phyloP scores from a whole-genome alignment of 2,329 filamentous ascomycete species.

The Botryotinia narcissicola region DNA sequence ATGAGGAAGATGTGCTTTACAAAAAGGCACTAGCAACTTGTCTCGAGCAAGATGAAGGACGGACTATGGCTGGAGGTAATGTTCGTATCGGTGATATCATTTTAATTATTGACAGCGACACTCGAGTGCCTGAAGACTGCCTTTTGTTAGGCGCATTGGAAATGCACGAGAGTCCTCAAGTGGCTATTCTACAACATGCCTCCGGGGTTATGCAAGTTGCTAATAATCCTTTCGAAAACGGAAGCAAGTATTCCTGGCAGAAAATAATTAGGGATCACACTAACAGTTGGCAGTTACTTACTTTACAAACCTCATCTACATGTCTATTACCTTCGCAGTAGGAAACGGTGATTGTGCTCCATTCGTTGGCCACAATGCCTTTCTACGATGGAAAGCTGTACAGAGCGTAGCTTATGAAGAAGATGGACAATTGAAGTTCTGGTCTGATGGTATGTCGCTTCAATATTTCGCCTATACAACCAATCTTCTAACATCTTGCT shows the following conservation, averaged over 20 bases:
- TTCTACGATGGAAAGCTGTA: constrained; percentile 66
- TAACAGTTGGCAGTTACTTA: constrained; percentile 55
- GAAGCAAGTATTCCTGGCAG: constrained; percentile 39
- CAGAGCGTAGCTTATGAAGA: constrained; percentile 57
- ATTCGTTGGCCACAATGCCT: constrained; percentile 76
- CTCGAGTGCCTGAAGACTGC: constrained; percentile 46
- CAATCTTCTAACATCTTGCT: background rate
- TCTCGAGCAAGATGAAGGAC: constrained; percentile 48
- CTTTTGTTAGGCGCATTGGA: constrained; percentile 52
- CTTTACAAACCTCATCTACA: constrained; percentile 77
- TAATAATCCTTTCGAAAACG: constrained; percentile 70
- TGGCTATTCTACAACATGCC: constrained; percentile 69
- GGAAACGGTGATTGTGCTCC: constrained; percentile 62
- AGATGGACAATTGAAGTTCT: constrained; percentile 44
- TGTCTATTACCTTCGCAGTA: constrained; percentile 67
- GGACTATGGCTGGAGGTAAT: constrained; percentile 59
- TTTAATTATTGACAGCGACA: constrained; percentile 67
- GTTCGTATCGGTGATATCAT: constrained; percentile 63
- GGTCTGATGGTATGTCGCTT: constrained; percentile 39
- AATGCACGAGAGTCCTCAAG: constrained; percentile 67
- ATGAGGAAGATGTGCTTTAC: constrained; percentile 48
- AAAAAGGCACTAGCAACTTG: constrained; percentile 49
- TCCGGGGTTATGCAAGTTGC: constrained; percentile 77
- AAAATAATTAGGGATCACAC: too few relatives aligned
- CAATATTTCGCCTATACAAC: background rate